Conservation (phyloP, 148 eudicot genomes). For the Silene uniflora region DNA sequence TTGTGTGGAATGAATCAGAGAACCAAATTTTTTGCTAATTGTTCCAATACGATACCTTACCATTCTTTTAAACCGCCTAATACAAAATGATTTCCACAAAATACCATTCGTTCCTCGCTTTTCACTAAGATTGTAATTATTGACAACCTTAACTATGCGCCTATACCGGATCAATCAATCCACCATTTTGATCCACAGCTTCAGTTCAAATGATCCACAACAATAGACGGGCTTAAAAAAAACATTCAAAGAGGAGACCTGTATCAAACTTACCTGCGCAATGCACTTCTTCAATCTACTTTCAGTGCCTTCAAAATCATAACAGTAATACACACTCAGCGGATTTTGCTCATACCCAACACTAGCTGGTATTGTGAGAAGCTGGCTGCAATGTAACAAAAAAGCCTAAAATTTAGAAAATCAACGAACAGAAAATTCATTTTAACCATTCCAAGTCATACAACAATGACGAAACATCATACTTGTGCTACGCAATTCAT, state of each 20-base stretch:
- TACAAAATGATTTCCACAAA: too few relatives aligned
- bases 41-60: too few relatives aligned
- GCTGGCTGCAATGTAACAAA: conserved; percentile 43
- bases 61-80: too few relatives aligned
- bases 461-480: too few relatives aligned
- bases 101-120: too few relatives aligned
- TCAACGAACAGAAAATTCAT: not conserved
- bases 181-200: not conserved
- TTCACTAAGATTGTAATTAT: too few relatives aligned
- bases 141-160: too few relatives aligned
- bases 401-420: conserved; percentile 8
- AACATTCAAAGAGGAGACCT: not conserved
- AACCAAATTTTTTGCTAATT: not conserved
- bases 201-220: not conserved
- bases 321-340: conserved; percentile 84
- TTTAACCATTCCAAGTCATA: too few relatives aligned
- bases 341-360: conserved; percentile 95
- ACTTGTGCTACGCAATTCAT: too few relatives aligned
- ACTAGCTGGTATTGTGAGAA: conserved; percentile 87
- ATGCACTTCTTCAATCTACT: conserved; percentile 69
- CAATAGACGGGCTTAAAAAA: not conserved
- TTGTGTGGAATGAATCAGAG: not conserved
- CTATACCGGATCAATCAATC: too few relatives aligned
- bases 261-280: conserved; percentile 59
- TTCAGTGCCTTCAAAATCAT: conserved; percentile 52